A percentile compares a stretch with the other conserved stretches of the same genome.
phyloP scores from a whole-genome alignment of 129 eudicot species.

The Scalesia atractyloides region DNA sequence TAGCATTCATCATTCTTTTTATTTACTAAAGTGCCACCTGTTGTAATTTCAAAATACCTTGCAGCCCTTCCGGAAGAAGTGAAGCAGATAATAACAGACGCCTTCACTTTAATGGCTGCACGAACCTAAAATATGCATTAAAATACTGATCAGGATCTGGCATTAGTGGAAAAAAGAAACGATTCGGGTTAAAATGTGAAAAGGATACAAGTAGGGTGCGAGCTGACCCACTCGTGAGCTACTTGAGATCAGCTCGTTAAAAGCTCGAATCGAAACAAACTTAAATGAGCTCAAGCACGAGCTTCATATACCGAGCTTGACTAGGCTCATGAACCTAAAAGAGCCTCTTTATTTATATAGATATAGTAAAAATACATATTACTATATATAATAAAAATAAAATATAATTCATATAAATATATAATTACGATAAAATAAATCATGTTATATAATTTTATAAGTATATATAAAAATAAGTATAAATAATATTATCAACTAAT shows the following conservation, averaged over 20 bases:
- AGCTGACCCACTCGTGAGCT: neutral
- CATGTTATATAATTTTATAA: too few relatives aligned
- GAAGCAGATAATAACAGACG: constrained; percentile 70
- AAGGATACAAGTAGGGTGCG: neutral
- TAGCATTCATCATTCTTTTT: neutral
- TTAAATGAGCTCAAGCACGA: neutral
- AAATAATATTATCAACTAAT: neutral
- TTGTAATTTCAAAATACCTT: constrained; percentile 36
- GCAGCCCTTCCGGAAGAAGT: constrained; percentile 80
- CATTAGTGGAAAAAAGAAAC: neutral
- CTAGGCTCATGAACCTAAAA: neutral
- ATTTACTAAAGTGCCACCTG: neutral
- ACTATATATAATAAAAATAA: neutral
- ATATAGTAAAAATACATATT: neutral
- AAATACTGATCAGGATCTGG: constrained; percentile 12
- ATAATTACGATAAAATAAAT: too few relatives aligned
- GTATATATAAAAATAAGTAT: neutral
- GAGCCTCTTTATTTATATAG: neutral
- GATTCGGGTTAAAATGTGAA: neutral
- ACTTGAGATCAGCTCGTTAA: neutral
- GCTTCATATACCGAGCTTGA: neutral
- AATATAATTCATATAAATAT: too few relatives aligned
- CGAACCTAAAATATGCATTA: constrained; percentile 43
- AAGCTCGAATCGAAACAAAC: neutral
- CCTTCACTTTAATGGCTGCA: constrained; percentile 75